A percentile compares a stretch with the other conserved stretches of the same genome.
Conservation (phyloP, 108 stramenopile species). For the Fragilariopsis cylindrus region DNA sequence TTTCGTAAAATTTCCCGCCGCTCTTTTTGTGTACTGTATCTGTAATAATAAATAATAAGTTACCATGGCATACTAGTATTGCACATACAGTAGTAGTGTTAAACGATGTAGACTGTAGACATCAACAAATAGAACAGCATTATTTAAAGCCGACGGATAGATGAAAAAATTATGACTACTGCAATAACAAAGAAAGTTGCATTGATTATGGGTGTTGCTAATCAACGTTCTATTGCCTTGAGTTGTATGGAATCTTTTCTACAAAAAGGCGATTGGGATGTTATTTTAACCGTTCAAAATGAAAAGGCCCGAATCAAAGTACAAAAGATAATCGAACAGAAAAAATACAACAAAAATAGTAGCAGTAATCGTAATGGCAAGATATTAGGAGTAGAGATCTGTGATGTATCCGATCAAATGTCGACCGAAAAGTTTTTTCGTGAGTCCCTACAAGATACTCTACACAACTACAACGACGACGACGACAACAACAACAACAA, state of each 20-base stretch:
- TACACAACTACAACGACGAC: neutral
- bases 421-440: slow-evolving; percentile 27
- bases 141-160: no score
- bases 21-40: no score
- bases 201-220: slow-evolving; percentile 60
- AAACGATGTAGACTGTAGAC: no score
- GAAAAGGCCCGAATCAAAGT: slow-evolving; percentile 30
- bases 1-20: no score
- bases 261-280: slow-evolving; percentile 33
- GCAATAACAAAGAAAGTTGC: slow-evolving; percentile 26
- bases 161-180: no score
- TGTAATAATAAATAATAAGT: no score
- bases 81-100: no score
- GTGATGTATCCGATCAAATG: slow-evolving; percentile 34
- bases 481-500: neutral
- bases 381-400: slow-evolving; percentile 35
- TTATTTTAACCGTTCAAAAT: slow-evolving; percentile 52
- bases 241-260: slow-evolving; percentile 44
- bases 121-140: no score
- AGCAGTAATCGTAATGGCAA: neutral
- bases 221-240: slow-evolving; percentile 59
- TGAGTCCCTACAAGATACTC: slow-evolving; percentile 30
- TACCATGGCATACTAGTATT: no score
- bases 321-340: slow-evolving; percentile 16
- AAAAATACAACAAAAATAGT: neutral